Evolutionary conservation across 208 protist genomes (phyloP).

Genomic region (Trypanosoma rangeli): DNA sequence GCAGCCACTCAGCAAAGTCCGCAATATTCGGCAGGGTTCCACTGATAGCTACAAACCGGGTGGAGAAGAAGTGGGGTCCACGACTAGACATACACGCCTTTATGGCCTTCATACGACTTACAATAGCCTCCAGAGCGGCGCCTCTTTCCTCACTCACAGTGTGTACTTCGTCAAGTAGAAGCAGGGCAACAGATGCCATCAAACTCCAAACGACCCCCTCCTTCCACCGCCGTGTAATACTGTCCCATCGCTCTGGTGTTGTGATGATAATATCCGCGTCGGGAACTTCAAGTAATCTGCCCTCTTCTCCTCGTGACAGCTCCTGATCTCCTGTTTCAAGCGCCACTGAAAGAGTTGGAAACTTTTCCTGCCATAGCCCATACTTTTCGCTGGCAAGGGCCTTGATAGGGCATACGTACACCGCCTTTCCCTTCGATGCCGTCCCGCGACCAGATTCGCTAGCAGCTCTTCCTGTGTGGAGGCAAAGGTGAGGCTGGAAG

Average conservation of each 20-base stretch:
- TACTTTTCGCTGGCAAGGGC: constrained; percentile 89
- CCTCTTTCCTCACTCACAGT: constrained; percentile 91
- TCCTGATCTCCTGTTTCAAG: constrained; percentile 97
- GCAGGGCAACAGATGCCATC: constrained; percentile 71
- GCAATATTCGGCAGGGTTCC: constrained; percentile 93
- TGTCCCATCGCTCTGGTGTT: constrained; percentile 94
- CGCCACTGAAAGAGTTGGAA: constrained; percentile 72
- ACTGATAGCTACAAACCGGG: constrained; percentile 88
- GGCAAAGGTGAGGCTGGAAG: constrained; percentile 55
- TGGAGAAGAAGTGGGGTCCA: constrained; percentile 1
- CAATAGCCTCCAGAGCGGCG: constrained; percentile 90
- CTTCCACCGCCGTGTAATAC: constrained; percentile 90
- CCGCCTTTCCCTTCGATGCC: constrained; percentile 47
- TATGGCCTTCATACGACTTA: constrained; percentile 90
- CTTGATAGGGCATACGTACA: constrained; percentile 93
- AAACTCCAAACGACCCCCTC: constrained; percentile 70
- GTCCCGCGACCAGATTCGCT: background rate
- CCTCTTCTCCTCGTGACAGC: constrained; percentile 35
- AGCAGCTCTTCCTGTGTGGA: background rate
- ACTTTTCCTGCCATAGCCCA: constrained; percentile 62
- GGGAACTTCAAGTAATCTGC: constrained; percentile 41
- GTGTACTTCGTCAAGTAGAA: constrained; percentile 94
- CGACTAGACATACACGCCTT: constrained; percentile 26
- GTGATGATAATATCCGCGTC: constrained; percentile 87
- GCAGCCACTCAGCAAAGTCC: constrained; percentile 90